phyloP scores from a whole-genome alignment of 805 yeast genomes.

The Clavispora asparagi region DNA sequence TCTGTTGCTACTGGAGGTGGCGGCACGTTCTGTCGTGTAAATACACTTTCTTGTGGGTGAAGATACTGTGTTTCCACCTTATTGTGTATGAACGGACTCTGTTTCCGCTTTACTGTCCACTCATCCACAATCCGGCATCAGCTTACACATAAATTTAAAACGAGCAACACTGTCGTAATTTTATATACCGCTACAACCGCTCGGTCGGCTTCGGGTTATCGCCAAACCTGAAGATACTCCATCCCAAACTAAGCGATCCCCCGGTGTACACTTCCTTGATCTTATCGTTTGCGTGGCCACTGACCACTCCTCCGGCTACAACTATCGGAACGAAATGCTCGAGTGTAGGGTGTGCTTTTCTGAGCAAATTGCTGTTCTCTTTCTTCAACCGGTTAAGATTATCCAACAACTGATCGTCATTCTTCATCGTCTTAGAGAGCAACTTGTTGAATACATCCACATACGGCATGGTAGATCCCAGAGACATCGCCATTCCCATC shows the following conservation, averaged over 20 bases:
- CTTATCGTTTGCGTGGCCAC: constrained; percentile 19
- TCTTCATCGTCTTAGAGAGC: constrained; percentile 36
- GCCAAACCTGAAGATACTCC: constrained; percentile 62
- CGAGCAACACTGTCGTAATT: neutral
- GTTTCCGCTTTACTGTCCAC: no score
- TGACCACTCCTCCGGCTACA: constrained; percentile 55
- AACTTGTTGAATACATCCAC: constrained; percentile 46
- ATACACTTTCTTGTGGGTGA: no score
- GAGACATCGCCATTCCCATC: constrained; percentile 22
- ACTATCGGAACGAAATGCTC: constrained; percentile 71
- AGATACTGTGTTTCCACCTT: no score
- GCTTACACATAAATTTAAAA: no score
- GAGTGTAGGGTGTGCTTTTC: constrained; percentile 65
- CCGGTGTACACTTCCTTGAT: constrained; percentile 45
- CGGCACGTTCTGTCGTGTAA: no score
- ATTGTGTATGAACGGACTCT: no score
- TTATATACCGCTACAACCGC: neutral
- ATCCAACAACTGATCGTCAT: constrained; percentile 26
- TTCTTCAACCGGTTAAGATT: constrained; percentile 32
- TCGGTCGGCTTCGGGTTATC: neutral
- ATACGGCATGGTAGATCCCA: constrained; percentile 37
- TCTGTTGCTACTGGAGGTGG: no score
- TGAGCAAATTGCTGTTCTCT: constrained; percentile 28
- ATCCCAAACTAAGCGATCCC: constrained; percentile 49
- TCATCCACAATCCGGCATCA: no score